phyloP scores from a whole-genome alignment of 768 basidiomycete species.

The Pleurotus cornucopiae region DNA sequence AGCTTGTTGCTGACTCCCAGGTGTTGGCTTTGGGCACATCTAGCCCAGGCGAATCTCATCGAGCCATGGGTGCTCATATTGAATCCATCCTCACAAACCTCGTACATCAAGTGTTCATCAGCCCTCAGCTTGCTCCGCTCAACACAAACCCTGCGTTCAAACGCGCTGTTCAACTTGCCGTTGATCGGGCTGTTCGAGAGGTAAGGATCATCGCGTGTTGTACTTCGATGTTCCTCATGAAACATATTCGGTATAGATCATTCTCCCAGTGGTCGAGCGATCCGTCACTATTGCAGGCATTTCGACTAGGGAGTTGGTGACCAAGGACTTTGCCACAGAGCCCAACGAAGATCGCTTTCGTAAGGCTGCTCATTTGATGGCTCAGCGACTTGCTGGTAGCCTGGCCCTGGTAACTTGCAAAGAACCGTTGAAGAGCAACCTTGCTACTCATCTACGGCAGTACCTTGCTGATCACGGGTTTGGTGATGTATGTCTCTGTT shows the following conservation, averaged over 20 bases:
- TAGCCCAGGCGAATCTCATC: conserved; percentile 59
- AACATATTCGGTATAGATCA: conserved; percentile 52
- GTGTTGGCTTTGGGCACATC: conserved; percentile 58
- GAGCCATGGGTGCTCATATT: conserved; percentile 70
- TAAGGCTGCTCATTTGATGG: conserved; percentile 92
- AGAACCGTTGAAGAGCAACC: conserved; percentile 90
- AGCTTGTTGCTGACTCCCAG: conserved; percentile 47
- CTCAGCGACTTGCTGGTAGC: conserved; percentile 93
- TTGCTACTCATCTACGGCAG: conserved; percentile 83
- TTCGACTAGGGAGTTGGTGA: conserved; percentile 90
- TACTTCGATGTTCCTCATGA: neutral
- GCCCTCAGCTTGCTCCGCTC: conserved; percentile 67
- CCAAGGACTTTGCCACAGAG: conserved; percentile 95
- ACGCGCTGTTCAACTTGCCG: conserved; percentile 83
- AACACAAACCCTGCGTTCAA: conserved; percentile 82
- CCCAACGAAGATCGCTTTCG: conserved; percentile 86
- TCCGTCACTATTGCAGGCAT: conserved; percentile 99
- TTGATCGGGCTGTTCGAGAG: conserved; percentile 94
- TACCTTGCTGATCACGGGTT: conserved; percentile 86
- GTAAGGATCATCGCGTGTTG: conserved; percentile 33
- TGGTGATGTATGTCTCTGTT: conserved; percentile 53
- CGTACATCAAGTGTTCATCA: conserved; percentile 72
- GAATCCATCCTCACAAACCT: conserved; percentile 75
- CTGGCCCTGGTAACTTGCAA: conserved; percentile 97
- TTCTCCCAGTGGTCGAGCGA: conserved; percentile 94